Conservation (phyloP, 2,329 filamentous ascomycete species). For the Parastagonospora nodorum region DNA sequence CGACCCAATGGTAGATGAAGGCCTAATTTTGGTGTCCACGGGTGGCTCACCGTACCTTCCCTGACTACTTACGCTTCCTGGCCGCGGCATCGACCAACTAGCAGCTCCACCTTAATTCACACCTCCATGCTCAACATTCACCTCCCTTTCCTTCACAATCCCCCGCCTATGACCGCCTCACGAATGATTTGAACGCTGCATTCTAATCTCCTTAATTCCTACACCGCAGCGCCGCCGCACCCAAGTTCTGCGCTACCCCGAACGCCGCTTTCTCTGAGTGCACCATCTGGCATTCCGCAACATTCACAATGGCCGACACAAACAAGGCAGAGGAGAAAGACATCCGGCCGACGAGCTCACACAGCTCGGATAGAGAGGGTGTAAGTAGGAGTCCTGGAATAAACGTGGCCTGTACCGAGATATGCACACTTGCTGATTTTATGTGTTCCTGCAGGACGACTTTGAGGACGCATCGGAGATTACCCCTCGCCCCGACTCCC, state of each 20-base stretch:
- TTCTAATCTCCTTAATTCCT: conserved; percentile 6
- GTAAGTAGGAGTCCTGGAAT: conserved; percentile 16
- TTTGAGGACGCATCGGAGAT: conserved; percentile 83
- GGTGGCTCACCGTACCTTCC: conserved; percentile 14
- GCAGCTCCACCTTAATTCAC: conserved; percentile 20
- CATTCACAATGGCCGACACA: conserved; percentile 13
- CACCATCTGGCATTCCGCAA: conserved; percentile 10
- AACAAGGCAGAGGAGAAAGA: conserved; percentile 28
- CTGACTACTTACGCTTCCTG: not conserved
- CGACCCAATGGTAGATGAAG: not conserved
- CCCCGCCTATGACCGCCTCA: conserved; percentile 2
- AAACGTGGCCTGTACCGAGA: not conserved
- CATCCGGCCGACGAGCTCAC: conserved; percentile 34
- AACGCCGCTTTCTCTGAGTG: conserved; percentile 20
- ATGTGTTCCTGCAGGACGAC: conserved; percentile 61
- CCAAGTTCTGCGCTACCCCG: conserved; percentile 13
- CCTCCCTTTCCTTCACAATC: conserved; percentile 8
- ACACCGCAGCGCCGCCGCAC: not conserved
- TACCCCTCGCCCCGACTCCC: conserved; percentile 46
- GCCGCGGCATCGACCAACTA: conserved; percentile 7
- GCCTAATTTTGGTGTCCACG: conserved; percentile 2
- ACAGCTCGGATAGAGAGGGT: conserved; percentile 39
- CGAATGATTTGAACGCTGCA: not conserved
- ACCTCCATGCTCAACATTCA: conserved; percentile 14
- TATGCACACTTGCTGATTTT: conserved; percentile 13